Percentiles rank a stretch among this genome's conserved stretches.
phyloP scores from a whole-genome alignment of 2,329 filamentous ascomycete genomes.

The Penicillium oxalicum region DNA sequence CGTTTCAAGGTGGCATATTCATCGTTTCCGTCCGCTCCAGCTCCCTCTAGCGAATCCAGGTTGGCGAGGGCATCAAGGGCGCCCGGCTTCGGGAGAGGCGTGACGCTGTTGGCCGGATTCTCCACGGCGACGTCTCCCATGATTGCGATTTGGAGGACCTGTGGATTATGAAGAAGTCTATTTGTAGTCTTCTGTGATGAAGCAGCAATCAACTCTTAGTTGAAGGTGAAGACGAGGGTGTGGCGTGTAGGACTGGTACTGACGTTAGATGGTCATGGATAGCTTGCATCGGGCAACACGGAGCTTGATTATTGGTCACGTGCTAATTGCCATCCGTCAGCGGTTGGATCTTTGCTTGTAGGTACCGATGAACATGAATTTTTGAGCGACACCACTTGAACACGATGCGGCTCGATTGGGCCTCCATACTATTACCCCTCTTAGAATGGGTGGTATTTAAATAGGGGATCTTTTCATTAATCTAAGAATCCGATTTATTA shows the following conservation, averaged over 20 bases:
- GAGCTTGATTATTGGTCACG: slow-evolving; percentile 6
- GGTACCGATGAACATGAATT: neutral
- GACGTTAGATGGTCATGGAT: slow-evolving; percentile 8
- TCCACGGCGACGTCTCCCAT: slow-evolving; percentile 90
- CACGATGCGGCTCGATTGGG: no score
- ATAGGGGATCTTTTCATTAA: no score
- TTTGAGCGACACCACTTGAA: no score
- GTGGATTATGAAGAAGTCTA: no score
- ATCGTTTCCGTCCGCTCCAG: slow-evolving; percentile 73
- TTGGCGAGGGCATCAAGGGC: slow-evolving; percentile 75
- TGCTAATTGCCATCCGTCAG: slow-evolving; percentile 1
- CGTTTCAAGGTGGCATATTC: slow-evolving; percentile 96
- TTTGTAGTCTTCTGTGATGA: no score
- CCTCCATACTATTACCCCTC: no score
- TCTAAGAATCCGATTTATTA: no score
- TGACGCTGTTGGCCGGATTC: slow-evolving; percentile 65
- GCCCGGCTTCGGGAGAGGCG: slow-evolving; percentile 74
- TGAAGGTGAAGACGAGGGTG: neutral
- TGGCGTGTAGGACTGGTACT: slow-evolving; percentile 8
- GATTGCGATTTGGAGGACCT: slow-evolving; percentile 19
- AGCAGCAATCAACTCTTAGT: no score
- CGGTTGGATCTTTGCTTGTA: neutral
- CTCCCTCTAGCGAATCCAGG: slow-evolving; percentile 82
- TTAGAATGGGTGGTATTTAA: no score
- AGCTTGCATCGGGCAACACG: slow-evolving; percentile 16